Evolutionary conservation across 1,139 yeast genomes (phyloP).

Genomic region (Candida tunisiensis): DNA sequence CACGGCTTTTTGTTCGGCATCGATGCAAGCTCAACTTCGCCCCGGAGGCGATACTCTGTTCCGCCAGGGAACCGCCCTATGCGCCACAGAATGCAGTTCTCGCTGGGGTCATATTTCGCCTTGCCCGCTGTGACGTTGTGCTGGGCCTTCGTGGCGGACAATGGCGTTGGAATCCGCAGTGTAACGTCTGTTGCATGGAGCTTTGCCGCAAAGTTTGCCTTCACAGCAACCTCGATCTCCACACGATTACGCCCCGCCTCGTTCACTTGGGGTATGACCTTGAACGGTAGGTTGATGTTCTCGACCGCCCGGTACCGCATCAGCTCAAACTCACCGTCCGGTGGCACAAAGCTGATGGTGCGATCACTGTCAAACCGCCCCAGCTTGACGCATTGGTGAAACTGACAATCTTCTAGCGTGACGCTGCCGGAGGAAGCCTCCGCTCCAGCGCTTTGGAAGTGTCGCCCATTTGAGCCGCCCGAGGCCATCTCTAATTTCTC

Average conservation of each 20-base stretch:
- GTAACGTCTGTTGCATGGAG: slow-evolving; percentile 49
- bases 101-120: slow-evolving; percentile 51
- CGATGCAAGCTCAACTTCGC: slow-evolving; percentile 28
- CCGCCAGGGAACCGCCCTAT: slow-evolving; percentile 54
- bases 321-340: slow-evolving; percentile 85
- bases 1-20: slow-evolving; percentile 25
- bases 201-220: slow-evolving; percentile 46
- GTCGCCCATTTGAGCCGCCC: no score
- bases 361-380: slow-evolving; percentile 51
- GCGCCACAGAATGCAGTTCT: slow-evolving; percentile 51
- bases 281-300: slow-evolving; percentile 56
- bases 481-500: slow-evolving; percentile 7
- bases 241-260: slow-evolving; percentile 32
- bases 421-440: slow-evolving; percentile 34
- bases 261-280: slow-evolving; percentile 42
- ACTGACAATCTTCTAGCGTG: slow-evolving; percentile 58
- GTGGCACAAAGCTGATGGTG: slow-evolving; percentile 62
- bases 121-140: slow-evolving; percentile 39
- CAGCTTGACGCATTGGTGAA: slow-evolving; percentile 75
- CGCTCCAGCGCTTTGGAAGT: slow-evolving; percentile 8
- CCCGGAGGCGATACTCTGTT: slow-evolving; percentile 39
- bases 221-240: slow-evolving; percentile 41
- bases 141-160: slow-evolving; percentile 32
- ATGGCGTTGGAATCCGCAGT: slow-evolving; percentile 55
- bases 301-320: slow-evolving; percentile 54